Base-by-base conservation (phyloP, 139 green algal species). In the Tetradesmus lagerheimii region DNA sequence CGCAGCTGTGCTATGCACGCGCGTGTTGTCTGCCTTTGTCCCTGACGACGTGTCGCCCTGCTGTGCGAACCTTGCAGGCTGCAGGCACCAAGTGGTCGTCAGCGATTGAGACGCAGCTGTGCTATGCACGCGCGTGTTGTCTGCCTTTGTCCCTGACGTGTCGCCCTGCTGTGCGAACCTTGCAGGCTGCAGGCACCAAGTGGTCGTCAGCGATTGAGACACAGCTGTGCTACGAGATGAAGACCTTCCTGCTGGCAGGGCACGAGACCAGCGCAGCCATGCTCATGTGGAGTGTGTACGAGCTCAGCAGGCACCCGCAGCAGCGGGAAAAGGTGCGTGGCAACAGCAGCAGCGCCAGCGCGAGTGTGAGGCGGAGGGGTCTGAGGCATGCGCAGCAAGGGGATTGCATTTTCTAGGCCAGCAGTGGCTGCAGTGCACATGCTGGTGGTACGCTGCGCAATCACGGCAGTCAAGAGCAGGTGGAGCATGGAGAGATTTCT, bases 181-280 rank as follows among this genome's bases (percentile, higher is more conserved):
- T 92, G 71, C 90, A 97, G 91, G 93, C 92, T 35, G 47, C 89
- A 3, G 96, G 95, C 37, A 92, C 94, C 45, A 82, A 83, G 62
- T 98, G 95, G 95, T 93, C 79, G 43, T 6, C 90, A 1, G 93
- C 86, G 14, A 91, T 97, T 35, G 96, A 98, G 91, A 89, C 83
- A 47, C 97, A 99, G 95, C 94, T 99, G 90, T 99, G 96, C 92
- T 99, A 97, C 90, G 97, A 99, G 94, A 92, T 99, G 41, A 99
- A 89, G 94, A 99, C 97, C 4, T 99, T 99, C 85, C 89, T 99
- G 90, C 93, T 99, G 86, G 97, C 97, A 23, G 97, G 97, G 2
- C 97, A 99, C 90, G 97, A 99, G 91, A 99, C 97, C 16, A 97
- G 91, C 89, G 96, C 97, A 5, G 96, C 97, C 67, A 99, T 99